phyloP scores from a whole-genome alignment of 2,329 filamentous ascomycete species.

The Aspergillus pseudonomiae region DNA sequence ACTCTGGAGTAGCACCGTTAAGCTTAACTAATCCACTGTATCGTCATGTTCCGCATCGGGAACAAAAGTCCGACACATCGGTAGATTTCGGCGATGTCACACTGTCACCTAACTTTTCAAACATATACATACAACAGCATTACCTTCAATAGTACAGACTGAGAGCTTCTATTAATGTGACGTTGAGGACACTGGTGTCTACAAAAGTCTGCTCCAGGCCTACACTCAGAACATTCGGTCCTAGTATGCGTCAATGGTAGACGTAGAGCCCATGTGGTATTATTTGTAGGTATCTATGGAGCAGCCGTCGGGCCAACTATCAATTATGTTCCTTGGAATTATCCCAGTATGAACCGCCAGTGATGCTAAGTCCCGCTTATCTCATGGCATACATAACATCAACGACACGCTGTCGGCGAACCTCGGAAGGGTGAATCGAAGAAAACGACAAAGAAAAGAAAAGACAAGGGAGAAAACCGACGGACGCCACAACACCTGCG shows the following conservation, averaged over 20 bases:
- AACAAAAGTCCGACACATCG: background rate
- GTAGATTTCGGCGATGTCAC: background rate
- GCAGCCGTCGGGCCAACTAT: conserved; percentile 18
- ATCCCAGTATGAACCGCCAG: conserved; percentile 20
- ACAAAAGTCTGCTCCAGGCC: background rate
- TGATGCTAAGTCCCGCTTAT: conserved; percentile 25
- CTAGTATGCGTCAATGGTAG: conserved; percentile 1
- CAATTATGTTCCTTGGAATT: conserved; percentile 23
- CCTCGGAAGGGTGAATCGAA: background rate
- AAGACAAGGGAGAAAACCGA: conserved; percentile 2
- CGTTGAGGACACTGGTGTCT: background rate
- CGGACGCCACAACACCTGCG: conserved; percentile 14
- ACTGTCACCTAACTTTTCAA: too few species aligned
- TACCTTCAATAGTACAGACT: too few species aligned
- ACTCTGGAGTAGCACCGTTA: background rate
- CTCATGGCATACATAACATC: conserved; percentile 21
- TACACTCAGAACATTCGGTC: background rate
- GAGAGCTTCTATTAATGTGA: too few species aligned
- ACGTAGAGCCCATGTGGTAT: conserved; percentile 15
- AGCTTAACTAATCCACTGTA: background rate
- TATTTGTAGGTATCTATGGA: conserved; percentile 11
- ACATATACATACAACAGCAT: too few species aligned
- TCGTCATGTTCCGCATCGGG: background rate
- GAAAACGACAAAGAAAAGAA: background rate
- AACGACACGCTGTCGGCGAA: conserved; percentile 6